phyloP scores from a whole-genome alignment of 2,329 filamentous ascomycete genomes.

The Colletotrichum sp. region DNA sequence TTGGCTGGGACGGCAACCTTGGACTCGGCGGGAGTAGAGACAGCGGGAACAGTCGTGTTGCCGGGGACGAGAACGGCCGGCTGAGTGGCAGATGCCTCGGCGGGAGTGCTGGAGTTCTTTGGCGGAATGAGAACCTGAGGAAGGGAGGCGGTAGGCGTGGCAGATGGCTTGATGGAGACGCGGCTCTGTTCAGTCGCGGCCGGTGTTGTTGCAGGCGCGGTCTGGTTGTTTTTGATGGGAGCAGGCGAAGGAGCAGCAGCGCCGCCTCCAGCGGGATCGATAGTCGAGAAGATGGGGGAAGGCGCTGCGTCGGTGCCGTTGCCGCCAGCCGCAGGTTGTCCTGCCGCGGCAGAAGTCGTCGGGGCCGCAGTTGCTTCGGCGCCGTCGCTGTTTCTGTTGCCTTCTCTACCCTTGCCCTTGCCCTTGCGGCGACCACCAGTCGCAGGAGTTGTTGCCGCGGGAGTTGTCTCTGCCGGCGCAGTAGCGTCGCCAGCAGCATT shows the following conservation, averaged over 20 bases:
- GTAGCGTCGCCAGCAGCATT: neutral
- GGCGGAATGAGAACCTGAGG: neutral
- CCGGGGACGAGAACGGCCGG: neutral
- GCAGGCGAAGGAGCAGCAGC: neutral
- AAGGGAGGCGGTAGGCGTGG: neutral
- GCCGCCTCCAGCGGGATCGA: neutral
- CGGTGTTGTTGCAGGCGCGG: neutral
- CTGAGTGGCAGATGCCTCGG: neutral
- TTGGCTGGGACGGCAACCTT: neutral
- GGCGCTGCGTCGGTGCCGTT: neutral
- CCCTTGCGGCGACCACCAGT: neutral
- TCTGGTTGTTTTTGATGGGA: neutral
- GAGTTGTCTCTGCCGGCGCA: neutral
- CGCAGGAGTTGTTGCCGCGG: neutral
- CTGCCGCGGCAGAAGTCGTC: neutral
- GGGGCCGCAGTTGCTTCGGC: neutral
- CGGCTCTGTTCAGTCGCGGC: neutral
- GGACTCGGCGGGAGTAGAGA: neutral
- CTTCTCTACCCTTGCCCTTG: neutral
- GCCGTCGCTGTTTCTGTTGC: neutral
- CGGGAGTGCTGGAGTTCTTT: neutral
- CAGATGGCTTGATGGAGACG: conserved; percentile 11
- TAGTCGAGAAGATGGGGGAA: neutral
- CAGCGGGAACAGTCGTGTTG: neutral
- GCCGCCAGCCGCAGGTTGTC: neutral